These are phyloP conservation scores for Sclerospora graminicola DNA, from an alignment of 352 stramenopile genomes.

Conservation along the genomic window DNA sequence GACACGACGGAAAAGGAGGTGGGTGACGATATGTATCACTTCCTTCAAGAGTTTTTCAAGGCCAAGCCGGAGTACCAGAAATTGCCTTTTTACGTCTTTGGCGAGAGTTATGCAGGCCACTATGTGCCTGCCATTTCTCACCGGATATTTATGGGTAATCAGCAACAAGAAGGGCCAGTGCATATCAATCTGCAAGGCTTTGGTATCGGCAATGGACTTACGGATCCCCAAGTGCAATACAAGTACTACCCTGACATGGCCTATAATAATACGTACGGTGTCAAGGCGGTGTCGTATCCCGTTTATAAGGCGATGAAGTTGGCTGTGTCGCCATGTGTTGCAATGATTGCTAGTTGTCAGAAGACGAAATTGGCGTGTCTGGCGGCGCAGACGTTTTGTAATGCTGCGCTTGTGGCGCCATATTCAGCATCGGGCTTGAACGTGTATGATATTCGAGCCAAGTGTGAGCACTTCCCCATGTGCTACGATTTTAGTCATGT, in stretches of 20 bases:
- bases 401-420: constrained; percentile 60
- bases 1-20: constrained; percentile 91
- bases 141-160: constrained; percentile 66
- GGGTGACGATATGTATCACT: constrained; percentile 92
- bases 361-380: constrained; percentile 60
- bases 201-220: constrained; percentile 95
- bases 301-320: constrained; percentile 63
- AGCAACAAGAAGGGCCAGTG: constrained; percentile 31
- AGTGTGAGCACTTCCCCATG: constrained; percentile 83
- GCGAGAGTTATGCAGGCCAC: constrained; percentile 90
- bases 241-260: constrained; percentile 80
- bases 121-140: constrained; percentile 86
- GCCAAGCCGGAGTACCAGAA: constrained; percentile 85
- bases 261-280: constrained; percentile 85
- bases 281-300: constrained; percentile 53
- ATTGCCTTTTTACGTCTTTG: constrained; percentile 89
- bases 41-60: constrained; percentile 91
- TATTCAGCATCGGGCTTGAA: constrained; percentile 51
- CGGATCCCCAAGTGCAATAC: constrained; percentile 87
- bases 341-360: constrained; percentile 86
- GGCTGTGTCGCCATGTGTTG: constrained; percentile 43
- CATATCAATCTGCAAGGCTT: constrained; percentile 90
- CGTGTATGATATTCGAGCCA: constrained; percentile 88
- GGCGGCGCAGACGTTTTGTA: constrained; percentile 85
- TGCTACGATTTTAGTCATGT: constrained; percentile 94